Evolutionary conservation across 2,329 filamentous ascomycete genomes (phyloP).

Genomic region (Paracorniculantispora psalliotae): DNA sequence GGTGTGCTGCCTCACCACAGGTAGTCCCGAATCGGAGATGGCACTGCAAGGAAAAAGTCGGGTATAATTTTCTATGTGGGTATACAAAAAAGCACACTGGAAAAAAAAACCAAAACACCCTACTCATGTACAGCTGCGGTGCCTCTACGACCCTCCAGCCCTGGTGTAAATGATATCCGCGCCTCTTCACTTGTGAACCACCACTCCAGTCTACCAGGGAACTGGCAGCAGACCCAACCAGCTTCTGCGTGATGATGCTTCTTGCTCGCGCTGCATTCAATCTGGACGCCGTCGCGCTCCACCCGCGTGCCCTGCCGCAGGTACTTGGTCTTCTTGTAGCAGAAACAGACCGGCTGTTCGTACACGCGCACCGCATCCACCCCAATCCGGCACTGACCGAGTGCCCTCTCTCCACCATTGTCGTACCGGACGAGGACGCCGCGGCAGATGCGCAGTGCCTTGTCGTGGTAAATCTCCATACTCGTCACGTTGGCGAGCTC

Average conservation of each 20-base stretch:
- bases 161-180: neutral
- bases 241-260: neutral
- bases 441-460: slow-evolving; percentile 2
- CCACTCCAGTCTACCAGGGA: slow-evolving; percentile 7
- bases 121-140: neutral
- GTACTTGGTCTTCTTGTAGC: slow-evolving; percentile 4
- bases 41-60: neutral
- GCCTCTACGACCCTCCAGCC: neutral
- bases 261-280: neutral
- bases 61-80: slow-evolving; percentile 2
- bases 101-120: neutral
- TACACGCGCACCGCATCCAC: neutral
- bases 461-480: slow-evolving; percentile 5
- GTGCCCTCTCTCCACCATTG: slow-evolving; percentile 4
- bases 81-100: neutral
- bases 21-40: neutral
- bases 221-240: neutral
- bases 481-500: neutral
- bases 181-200: slow-evolving; percentile 10
- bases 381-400: slow-evolving; percentile 7
- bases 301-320: neutral
- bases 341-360: neutral
- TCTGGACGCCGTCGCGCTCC: neutral
- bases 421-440: slow-evolving; percentile 1
- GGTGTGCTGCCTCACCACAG: no score